A percentile compares a stretch with the other conserved stretches of the same genome.
Conservation (phyloP, 2,329 filamentous ascomycete species). For the Fusarium pseudonygamai region DNA sequence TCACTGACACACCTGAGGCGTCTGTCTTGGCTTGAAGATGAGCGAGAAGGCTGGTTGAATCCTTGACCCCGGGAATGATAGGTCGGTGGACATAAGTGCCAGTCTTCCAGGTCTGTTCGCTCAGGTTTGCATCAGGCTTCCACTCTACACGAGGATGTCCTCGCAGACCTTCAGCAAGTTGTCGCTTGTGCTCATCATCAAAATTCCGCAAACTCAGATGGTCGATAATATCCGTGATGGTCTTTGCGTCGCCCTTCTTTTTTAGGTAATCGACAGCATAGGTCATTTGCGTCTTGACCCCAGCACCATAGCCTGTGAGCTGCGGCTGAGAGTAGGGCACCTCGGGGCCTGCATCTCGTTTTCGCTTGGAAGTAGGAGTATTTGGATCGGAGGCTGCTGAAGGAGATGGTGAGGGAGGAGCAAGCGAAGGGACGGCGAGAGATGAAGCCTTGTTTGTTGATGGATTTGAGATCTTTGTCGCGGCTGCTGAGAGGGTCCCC, state of each 20-base stretch:
- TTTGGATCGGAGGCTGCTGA: conserved; percentile 67
- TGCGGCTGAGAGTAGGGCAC: conserved; percentile 79
- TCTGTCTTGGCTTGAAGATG: conserved; percentile 85
- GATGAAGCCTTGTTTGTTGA: conserved; percentile 48
- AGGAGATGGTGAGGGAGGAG: conserved; percentile 70
- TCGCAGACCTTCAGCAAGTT: conserved; percentile 74
- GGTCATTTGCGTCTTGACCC: conserved; percentile 87
- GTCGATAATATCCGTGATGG: conserved; percentile 79
- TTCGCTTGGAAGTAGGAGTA: conserved; percentile 71
- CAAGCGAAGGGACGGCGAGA: conserved; percentile 49
- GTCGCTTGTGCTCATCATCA: conserved; percentile 68
- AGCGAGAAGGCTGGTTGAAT: conserved; percentile 78
- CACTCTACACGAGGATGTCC: conserved; percentile 68
- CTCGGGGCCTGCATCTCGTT: conserved; percentile 63
- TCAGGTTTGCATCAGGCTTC: conserved; percentile 66
- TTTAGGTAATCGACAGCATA: conserved; percentile 88
- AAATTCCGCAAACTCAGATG: conserved; percentile 78
- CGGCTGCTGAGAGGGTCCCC: conserved; percentile 69
- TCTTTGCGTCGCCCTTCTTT: conserved; percentile 73
- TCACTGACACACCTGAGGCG: conserved; percentile 82
- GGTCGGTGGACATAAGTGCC: conserved; percentile 87
- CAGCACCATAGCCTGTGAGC: conserved; percentile 77
- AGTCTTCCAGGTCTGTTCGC: conserved; percentile 71
- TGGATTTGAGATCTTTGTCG: conserved; percentile 68
- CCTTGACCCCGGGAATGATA: conserved; percentile 80